Percentiles rank a stretch among this genome's conserved stretches.
These are phyloP conservation scores for Grosmannia clavigera DNA, from an alignment of 2,329 filamentous ascomycete species.

Conservation along the genomic window DNA sequence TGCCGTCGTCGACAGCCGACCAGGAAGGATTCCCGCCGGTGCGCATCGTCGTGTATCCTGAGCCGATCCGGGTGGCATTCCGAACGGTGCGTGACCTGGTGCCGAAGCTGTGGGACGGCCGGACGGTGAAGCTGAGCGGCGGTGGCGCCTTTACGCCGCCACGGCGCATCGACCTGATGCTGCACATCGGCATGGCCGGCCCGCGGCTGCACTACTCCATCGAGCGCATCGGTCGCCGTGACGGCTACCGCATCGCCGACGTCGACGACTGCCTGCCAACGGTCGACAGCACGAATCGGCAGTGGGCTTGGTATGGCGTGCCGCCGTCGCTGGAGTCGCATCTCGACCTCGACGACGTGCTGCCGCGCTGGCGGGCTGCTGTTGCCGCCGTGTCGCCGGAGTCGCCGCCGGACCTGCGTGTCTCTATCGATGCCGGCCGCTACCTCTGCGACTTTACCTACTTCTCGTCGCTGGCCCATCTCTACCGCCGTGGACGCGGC, in stretches of 20 bases:
- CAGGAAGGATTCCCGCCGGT: conserved; percentile 27
- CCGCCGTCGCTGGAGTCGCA: conserved; percentile 45
- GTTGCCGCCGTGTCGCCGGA: conserved; percentile 9
- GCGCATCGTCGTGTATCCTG: conserved; percentile 51
- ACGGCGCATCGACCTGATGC: conserved; percentile 45
- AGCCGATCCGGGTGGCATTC: conserved; percentile 62
- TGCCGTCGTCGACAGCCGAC: conserved; percentile 5
- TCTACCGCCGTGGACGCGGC: conserved; percentile 30
- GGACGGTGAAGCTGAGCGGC: neutral
- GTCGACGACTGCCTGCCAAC: conserved; percentile 50
- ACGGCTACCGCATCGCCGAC: conserved; percentile 59
- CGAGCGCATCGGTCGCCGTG: conserved; percentile 57
- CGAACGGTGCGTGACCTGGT: conserved; percentile 49
- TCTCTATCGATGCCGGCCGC: conserved; percentile 58
- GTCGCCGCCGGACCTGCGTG: conserved; percentile 32
- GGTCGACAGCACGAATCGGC: conserved; percentile 21
- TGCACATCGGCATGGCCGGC: conserved; percentile 75
- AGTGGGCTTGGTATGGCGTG: conserved; percentile 41
- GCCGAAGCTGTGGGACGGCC: conserved; percentile 45
- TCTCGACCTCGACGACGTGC: conserved; percentile 44
- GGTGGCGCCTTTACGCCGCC: conserved; percentile 2
- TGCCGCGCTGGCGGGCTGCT: conserved; percentile 39
- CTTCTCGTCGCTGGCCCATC: conserved; percentile 52
- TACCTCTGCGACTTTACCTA: conserved; percentile 74
- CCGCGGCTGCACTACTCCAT: conserved; percentile 52